Conservation (phyloP, 2,329 filamentous ascomycete species). For the Metarhizium robertsii region DNA sequence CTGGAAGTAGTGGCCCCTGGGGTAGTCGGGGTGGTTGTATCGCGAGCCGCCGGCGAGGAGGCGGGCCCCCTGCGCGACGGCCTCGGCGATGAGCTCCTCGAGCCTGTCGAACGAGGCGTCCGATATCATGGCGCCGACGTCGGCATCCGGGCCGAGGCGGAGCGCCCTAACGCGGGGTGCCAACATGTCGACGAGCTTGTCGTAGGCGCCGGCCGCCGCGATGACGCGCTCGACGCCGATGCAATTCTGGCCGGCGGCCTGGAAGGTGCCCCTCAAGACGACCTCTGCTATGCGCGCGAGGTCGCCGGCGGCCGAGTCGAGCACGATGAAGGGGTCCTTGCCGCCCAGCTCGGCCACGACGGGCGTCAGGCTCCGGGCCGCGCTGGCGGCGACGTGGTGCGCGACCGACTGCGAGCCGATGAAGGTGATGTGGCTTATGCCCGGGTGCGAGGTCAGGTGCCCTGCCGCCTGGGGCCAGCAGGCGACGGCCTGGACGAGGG, state of each 20-base stretch:
- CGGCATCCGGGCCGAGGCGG: constrained; percentile 66
- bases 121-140: constrained; percentile 88
- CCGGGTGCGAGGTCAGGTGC: constrained; percentile 75
- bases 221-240: constrained; percentile 94
- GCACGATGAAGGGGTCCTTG: constrained; percentile 84
- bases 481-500: constrained; percentile 73
- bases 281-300: constrained; percentile 69
- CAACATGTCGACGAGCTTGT: constrained; percentile 60
- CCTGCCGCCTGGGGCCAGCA: constrained; percentile 82
- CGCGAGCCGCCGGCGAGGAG: constrained; percentile 73
- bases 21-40: constrained; percentile 61
- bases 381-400: constrained; percentile 77
- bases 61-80: constrained; percentile 67
- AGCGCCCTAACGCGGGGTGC: constrained; percentile 65
- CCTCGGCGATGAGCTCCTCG: constrained; percentile 67
- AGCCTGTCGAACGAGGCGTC: constrained; percentile 64
- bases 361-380: constrained; percentile 77
- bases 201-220: constrained; percentile 69
- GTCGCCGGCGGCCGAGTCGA: constrained; percentile 63
- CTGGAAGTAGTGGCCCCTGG: constrained; percentile 79
- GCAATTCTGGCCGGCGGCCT: constrained; percentile 94
- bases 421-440: constrained; percentile 85
- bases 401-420: constrained; percentile 86
- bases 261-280: constrained; percentile 86
- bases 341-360: constrained; percentile 88